A percentile compares a stretch with the other conserved stretches of the same genome.
Evolutionary conservation across 2,329 filamentous ascomycete species (phyloP).

Genomic region (Aspergillus intermedius): DNA sequence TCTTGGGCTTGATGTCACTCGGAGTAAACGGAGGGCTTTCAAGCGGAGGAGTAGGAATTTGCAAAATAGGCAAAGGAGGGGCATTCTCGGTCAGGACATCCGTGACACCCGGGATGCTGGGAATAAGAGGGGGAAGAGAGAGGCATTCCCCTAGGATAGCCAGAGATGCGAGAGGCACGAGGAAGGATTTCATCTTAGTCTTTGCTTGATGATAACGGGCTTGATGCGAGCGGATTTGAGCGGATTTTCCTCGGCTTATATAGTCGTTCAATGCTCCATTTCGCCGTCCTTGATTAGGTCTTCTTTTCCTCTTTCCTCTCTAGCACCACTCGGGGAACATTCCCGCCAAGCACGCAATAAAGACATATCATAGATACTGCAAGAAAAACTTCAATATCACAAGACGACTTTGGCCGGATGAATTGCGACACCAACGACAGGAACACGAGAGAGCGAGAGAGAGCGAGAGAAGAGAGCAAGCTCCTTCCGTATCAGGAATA

Average conservation of each 20-base stretch:
- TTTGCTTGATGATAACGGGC: not conserved
- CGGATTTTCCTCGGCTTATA: constrained; percentile 11
- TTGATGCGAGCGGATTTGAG: constrained; percentile 13
- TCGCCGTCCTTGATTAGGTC: not conserved
- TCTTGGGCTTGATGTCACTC: constrained; percentile 56
- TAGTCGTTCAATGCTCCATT: constrained; percentile 1
- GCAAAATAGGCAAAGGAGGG: constrained; percentile 53
- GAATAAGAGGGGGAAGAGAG: constrained; percentile 51
- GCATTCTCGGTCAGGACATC: constrained; percentile 47
- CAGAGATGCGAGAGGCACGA: constrained; percentile 11
- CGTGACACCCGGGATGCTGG: constrained; percentile 54
- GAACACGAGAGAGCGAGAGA: too few species aligned
- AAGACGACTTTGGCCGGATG: constrained; percentile 8
- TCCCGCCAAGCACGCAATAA: constrained; percentile 9
- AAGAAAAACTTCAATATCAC: constrained; percentile 2
- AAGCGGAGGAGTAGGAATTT: constrained; percentile 54
- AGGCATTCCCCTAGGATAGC: constrained; percentile 16
- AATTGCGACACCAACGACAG: constrained; percentile 5
- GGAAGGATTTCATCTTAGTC: constrained; percentile 13
- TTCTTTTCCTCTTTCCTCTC: not conserved
- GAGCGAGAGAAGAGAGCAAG: not conserved
- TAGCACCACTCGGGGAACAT: not conserved
- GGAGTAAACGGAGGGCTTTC: constrained; percentile 47
- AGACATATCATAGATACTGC: not conserved
- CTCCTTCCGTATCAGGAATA: not conserved